Conservation (phyloP, 1,284 basidiomycete genomes). For the Apiotrichum brassicae region DNA sequence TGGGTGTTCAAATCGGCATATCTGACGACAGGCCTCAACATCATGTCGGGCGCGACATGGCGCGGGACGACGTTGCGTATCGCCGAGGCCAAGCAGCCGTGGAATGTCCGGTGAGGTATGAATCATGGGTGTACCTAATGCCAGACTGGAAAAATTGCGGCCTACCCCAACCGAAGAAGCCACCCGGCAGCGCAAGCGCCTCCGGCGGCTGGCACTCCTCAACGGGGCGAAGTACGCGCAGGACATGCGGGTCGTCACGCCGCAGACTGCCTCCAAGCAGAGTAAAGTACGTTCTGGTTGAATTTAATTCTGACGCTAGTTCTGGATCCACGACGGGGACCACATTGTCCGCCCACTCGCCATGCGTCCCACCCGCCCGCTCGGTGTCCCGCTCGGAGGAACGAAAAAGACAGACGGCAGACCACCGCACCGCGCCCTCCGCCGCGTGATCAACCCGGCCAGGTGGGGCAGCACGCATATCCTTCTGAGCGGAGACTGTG, state of each 20-base stretch:
- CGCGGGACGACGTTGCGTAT: conserved; percentile 42
- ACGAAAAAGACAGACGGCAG: not conserved
- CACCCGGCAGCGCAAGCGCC: conserved; percentile 4
- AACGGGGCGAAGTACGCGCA: conserved; percentile 39
- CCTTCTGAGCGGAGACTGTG: conserved; percentile 1
- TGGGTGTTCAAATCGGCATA: conserved; percentile 11
- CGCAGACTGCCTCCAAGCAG: conserved; percentile 4
- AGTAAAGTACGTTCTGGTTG: not conserved
- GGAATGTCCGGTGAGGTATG: conserved; percentile 16
- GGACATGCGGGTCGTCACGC: conserved; percentile 35
- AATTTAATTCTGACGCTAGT: conserved; percentile 14
- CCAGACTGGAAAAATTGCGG: conserved; percentile 22
- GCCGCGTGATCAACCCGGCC: conserved; percentile 34
- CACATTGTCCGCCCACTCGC: conserved; percentile 36
- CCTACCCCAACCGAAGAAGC: conserved; percentile 13
- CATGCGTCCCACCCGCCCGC: conserved; percentile 35
- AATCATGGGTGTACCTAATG: not conserved
- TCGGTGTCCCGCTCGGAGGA: conserved; percentile 24
- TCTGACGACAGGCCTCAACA: conserved; percentile 36
- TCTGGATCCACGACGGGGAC: conserved; percentile 30
- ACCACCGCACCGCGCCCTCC: conserved; percentile 16
- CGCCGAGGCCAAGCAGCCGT: conserved; percentile 40
- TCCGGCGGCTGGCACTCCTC: conserved; percentile 1
- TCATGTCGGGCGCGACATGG: conserved; percentile 45
- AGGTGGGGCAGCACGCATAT: conserved; percentile 23